Base-by-base conservation (phyloP, 371 early-diverging fungal genomes). In the Syncephalastrum sp. region DNA sequence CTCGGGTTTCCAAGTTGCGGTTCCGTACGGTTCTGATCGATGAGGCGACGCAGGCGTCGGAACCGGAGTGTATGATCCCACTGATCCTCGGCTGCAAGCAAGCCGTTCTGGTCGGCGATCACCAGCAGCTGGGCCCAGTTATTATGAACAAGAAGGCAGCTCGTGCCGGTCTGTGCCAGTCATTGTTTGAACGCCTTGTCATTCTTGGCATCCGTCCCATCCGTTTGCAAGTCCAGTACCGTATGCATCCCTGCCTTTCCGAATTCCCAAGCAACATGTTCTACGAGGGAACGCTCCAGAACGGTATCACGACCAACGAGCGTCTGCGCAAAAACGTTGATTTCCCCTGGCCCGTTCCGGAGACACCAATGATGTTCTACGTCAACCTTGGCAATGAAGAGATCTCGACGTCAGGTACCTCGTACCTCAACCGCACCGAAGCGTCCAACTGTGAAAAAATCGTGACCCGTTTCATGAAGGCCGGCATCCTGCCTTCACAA, bases 191-290 rank as follows among this genome's bases (percentile, higher is more conserved):
- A 74, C 87, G 99, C 46, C 79, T 99, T 27, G 90, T 98, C 47
- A 85, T 93, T 46, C 82, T 97, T 13, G 95, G 96, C 25, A 83
- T 94, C 29, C 85, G 94, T 7, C 98, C 99, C 23, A 91, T 95
- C 64, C 91, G 98, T 38, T 83, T 99, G 29, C 92, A 96, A 57
- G 94, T 97, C 0, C 99, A 99, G 74, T 99, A 99, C 66, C 96
- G 99, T 69, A 98, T 98, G 99, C 97, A 98, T 69, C 97, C 98
- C 17, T 93, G 95, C 63, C 76, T 99, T 13, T 95, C 95, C 5
- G 97, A 94, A 69, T 99, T 98, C 68, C 97, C 99, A 2, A 93
- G 93, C 65, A 98, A 99, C 73, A 95, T 95, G 92, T 99, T 99
- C 64, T 99, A 99, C 69, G 98, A 98, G 69, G 98, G 98, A 8